These are phyloP conservation scores for Fusarium agapanthi DNA, from an alignment of 2,329 filamentous ascomycete species.

Conservation along the genomic window DNA sequence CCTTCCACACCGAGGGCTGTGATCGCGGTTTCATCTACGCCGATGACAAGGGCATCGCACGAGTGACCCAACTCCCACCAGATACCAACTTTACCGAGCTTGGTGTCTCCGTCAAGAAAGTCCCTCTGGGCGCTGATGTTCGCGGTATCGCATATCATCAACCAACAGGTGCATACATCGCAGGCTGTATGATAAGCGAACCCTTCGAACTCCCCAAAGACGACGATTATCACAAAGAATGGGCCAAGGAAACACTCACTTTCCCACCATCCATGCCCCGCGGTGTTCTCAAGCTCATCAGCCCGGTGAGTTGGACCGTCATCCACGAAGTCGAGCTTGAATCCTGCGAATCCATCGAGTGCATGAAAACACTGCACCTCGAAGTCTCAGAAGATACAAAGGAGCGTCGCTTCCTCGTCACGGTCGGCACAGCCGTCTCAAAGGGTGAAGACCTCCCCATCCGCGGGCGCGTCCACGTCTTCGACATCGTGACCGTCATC, in stretches of 20 bases:
- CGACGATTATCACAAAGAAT: slow-evolving; percentile 83
- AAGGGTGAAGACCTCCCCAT: slow-evolving; percentile 91
- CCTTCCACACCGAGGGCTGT: slow-evolving; percentile 80
- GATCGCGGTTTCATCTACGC: slow-evolving; percentile 86
- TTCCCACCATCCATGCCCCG: slow-evolving; percentile 75
- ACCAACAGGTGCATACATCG: slow-evolving; percentile 76
- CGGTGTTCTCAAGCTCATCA: slow-evolving; percentile 80
- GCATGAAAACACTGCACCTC: slow-evolving; percentile 82
- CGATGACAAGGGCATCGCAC: slow-evolving; percentile 75
- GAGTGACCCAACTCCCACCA: slow-evolving; percentile 75
- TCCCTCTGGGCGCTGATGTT: slow-evolving; percentile 75
- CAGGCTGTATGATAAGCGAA: slow-evolving; percentile 73
- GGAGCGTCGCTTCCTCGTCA: slow-evolving; percentile 82
- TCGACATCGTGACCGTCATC: slow-evolving; percentile 90
- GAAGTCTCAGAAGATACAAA: slow-evolving; percentile 93
- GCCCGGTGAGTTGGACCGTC: slow-evolving; percentile 77
- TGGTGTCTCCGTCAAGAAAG: slow-evolving; percentile 77
- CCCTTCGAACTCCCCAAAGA: slow-evolving; percentile 88
- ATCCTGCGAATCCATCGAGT: slow-evolving; percentile 78
- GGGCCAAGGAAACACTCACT: slow-evolving; percentile 73
- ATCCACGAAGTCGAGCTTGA: slow-evolving; percentile 82
- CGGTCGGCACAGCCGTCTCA: slow-evolving; percentile 85
- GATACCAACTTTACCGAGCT: slow-evolving; percentile 76
- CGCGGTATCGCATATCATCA: slow-evolving; percentile 80
- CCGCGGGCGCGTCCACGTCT: slow-evolving; percentile 86